Percentiles rank a stretch among this genome's conserved stretches.
phyloP scores from a whole-genome alignment of 139 green algal species.

The Chlamydomonas sp. region DNA sequence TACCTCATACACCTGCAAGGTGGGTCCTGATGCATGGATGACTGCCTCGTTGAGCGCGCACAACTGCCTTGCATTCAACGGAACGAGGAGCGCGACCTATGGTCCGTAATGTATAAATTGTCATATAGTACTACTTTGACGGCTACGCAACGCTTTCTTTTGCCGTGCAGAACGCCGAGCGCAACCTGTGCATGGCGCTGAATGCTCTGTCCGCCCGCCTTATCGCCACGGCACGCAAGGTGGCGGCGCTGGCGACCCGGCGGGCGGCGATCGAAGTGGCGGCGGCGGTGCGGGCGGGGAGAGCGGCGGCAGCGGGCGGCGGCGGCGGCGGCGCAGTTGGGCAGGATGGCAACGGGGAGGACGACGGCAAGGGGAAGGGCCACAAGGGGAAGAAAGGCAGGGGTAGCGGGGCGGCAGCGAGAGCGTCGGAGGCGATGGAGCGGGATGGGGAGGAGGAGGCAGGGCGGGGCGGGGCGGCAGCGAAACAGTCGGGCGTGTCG shows the following conservation, averaged over 20 bases:
- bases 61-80: too few species aligned
- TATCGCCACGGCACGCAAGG: neutral
- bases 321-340: neutral
- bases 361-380: too few species aligned
- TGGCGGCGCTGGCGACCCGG: neutral
- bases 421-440: neutral
- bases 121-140: too few species aligned
- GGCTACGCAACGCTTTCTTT: too few species aligned
- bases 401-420: too few species aligned
- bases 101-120: too few species aligned
- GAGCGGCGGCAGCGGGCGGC: neutral
- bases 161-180: conserved; percentile 60
- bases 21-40: too few species aligned
- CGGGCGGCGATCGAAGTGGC: neutral
- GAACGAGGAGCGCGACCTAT: too few species aligned
- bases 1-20: too few species aligned
- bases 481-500: neutral
- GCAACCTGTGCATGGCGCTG: conserved; percentile 69
- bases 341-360: neutral
- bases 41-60: too few species aligned
- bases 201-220: conserved; percentile 63
- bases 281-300: too few species aligned
- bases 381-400: too few species aligned
- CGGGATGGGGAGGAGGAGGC: neutral
- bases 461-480: neutral